Conservation (phyloP, 305 asterid species). For the Caryopteris hybrid region DNA sequence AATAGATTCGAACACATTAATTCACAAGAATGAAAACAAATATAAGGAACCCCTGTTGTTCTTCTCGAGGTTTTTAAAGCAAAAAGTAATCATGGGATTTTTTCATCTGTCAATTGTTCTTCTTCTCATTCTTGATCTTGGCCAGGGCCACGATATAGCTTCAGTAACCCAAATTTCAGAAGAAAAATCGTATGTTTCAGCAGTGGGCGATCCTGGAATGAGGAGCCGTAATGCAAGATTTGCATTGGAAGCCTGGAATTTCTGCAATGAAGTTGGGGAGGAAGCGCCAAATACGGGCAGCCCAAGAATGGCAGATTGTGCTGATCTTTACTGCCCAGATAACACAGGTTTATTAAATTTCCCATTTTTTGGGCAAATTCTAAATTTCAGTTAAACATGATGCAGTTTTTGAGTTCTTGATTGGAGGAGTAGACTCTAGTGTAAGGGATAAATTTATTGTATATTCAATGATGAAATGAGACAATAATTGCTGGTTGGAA, state of each 20-base stretch:
- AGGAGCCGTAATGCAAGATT: slow-evolving; percentile 68
- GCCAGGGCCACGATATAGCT: neutral
- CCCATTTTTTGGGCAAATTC: neutral
- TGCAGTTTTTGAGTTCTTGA: neutral
- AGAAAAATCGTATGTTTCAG: slow-evolving; percentile 42
- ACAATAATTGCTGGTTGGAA: neutral
- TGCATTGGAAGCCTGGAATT: slow-evolving; percentile 84
- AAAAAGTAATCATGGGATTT: slow-evolving; percentile 20
- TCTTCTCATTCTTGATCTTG: slow-evolving; percentile 10
- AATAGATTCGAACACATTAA: neutral
- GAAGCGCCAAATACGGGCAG: slow-evolving; percentile 75
- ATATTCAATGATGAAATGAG: neutral
- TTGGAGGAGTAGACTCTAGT: neutral
- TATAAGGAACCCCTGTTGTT: neutral
- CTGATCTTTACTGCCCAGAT: slow-evolving; percentile 49
- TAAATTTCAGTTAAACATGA: neutral
- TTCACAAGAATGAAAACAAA: neutral
- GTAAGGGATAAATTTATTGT: neutral
- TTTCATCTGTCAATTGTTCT: neutral
- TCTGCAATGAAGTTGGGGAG: slow-evolving; percentile 78
- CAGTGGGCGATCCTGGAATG: slow-evolving; percentile 79
- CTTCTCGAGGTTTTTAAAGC: neutral
- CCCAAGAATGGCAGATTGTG: slow-evolving; percentile 85
- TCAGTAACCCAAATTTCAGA: slow-evolving; percentile 1
- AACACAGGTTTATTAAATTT: slow-evolving; percentile 29